Evolutionary conservation across 345 rosid species (phyloP).

Genomic region (Gossypium australe): DNA sequence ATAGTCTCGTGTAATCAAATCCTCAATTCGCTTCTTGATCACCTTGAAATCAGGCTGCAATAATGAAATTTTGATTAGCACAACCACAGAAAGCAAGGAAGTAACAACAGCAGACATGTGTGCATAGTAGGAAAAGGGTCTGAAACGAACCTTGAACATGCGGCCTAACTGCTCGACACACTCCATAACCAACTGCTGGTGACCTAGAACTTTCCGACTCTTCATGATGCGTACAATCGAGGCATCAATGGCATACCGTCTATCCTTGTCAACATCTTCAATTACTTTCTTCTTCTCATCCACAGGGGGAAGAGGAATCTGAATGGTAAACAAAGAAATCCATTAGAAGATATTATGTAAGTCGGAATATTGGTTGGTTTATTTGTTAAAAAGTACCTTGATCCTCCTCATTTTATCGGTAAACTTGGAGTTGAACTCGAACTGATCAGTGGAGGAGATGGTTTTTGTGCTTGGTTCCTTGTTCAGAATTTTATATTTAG

Average conservation of each 20-base stretch:
- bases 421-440: slow-evolving; percentile 50
- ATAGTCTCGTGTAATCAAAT: slow-evolving; percentile 61
- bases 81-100: not conserved
- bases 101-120: not conserved
- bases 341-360: not conserved
- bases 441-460: slow-evolving; percentile 33
- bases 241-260: slow-evolving; percentile 72
- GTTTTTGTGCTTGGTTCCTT: slow-evolving; percentile 44
- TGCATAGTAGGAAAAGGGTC: not conserved
- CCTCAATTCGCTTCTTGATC: slow-evolving; percentile 72
- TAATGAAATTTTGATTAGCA: slow-evolving; percentile 4
- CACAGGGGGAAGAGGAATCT: slow-evolving; percentile 68
- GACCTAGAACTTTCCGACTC: slow-evolving; percentile 53
- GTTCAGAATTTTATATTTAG: slow-evolving; percentile 45
- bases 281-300: slow-evolving; percentile 65
- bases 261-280: slow-evolving; percentile 69
- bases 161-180: slow-evolving; percentile 24
- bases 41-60: slow-evolving; percentile 79
- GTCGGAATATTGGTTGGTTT: not conserved
- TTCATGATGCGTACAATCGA: slow-evolving; percentile 75
- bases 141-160: slow-evolving; percentile 51
- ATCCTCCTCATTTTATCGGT: slow-evolving; percentile 72
- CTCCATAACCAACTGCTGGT: slow-evolving; percentile 51
- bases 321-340: slow-evolving; percentile 9
- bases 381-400: slow-evolving; percentile 34